These are phyloP conservation scores for Candida tropicalis DNA, from an alignment of 1,139 yeast species.

Conservation along the genomic window DNA sequence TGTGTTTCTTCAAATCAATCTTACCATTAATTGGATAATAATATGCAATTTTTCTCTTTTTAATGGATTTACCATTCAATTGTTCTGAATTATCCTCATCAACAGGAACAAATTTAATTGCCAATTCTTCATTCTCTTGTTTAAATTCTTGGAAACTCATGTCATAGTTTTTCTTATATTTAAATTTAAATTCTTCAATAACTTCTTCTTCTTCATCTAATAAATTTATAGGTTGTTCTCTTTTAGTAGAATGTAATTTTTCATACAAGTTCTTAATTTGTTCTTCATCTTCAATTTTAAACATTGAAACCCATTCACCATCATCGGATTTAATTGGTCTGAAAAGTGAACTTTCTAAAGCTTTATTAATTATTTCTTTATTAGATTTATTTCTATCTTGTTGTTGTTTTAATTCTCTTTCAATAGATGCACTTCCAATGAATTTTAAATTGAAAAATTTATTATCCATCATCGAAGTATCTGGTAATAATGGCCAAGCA, in stretches of 20 bases:
- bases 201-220: constrained; percentile 45
- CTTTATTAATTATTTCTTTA: constrained; percentile 42
- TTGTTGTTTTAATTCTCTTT: constrained; percentile 44
- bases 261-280: constrained; percentile 40
- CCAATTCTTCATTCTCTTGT: constrained; percentile 48
- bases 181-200: constrained; percentile 49
- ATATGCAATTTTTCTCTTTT: constrained; percentile 60
- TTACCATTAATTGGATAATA: constrained; percentile 81
- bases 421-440: constrained; percentile 74
- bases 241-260: constrained; percentile 52
- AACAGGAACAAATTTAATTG: constrained; percentile 55
- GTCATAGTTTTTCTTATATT: constrained; percentile 79
- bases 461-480: constrained; percentile 84
- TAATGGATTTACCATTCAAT: constrained; percentile 16
- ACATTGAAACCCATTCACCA: constrained; percentile 84
- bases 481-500: constrained; percentile 85
- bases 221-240: constrained; percentile 47
- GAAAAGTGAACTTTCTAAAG: constrained; percentile 67
- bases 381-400: constrained; percentile 39
- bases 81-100: constrained; percentile 60
- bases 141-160: constrained; percentile 58
- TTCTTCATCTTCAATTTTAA: constrained; percentile 38
- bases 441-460: constrained; percentile 72
- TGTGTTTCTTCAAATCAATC: constrained; percentile 80
- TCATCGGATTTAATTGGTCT: constrained; percentile 74